Base-by-base conservation (phyloP, 305 asterid genomes). In the Fraxinus angustifolia region DNA sequence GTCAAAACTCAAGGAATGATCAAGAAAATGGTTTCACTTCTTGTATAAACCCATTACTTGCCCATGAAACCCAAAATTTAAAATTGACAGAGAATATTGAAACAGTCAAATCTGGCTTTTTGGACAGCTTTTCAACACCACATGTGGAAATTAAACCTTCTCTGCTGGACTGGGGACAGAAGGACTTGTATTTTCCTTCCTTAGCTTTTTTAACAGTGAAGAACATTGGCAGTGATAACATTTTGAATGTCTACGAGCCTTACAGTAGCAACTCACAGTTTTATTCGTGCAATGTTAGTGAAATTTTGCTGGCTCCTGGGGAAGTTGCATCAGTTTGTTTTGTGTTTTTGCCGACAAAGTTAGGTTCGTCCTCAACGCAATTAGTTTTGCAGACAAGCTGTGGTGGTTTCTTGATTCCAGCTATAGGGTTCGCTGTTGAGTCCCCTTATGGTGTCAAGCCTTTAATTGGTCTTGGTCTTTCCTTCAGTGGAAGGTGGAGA, bases 391-490 rank as follows among this genome's bases (percentile, higher is more conserved):
- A 95, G 88, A 93, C 99, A 77, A 95, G 88, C 85, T 88, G 82
- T 6, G 99, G 97, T 42, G 99, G 97, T 74, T 93, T 95, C 88
- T 53, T 95, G 83, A 86, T 95, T 86, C 90, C 85, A 83, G 96
- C 92, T 74, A 89, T 89, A 83, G 99, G 98, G 65, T 85, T 87
- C 84, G 93, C 92, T 58, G 82, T 89, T 72, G 92, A 92, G 82
- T 93, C 99, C 3, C 98, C 97, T 36, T 95, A 91, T 84, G 79
- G 82, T 67, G 79, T 91, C 70, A 84, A 86, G 75, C 90, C 96
- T 76, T 84, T 92, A 12, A 73, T 86, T 83, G 88, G 87, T 35
- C 85, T 85, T 60, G 93, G 86, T 79, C 75, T 88, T 83, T 88
- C 94, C 77, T 87, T 94, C 8, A 79, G 73, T 80, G 97, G 94